Conservation (phyloP, 345 rosid genomes). For the Jatropha curcas region DNA sequence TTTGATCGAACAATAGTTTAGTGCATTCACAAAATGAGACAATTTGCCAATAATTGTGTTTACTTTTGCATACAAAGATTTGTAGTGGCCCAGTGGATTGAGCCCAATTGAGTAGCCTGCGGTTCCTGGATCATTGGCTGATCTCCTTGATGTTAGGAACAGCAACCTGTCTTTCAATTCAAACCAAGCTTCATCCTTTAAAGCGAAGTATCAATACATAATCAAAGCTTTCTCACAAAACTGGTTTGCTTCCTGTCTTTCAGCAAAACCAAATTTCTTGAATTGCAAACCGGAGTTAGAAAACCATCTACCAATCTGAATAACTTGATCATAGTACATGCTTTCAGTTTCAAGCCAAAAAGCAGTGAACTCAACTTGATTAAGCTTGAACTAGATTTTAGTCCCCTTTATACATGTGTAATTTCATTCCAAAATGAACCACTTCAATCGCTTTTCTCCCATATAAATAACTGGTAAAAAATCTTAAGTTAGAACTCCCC, state of each 20-base stretch:
- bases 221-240: slow-evolving; percentile 41
- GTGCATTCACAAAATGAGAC: too few relatives aligned
- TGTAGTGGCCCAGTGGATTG: not conserved
- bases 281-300: slow-evolving; percentile 9
- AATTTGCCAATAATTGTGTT: too few relatives aligned
- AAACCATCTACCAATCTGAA: not conserved
- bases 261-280: slow-evolving; percentile 14
- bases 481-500: slow-evolving; percentile 12
- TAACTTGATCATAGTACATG: not conserved
- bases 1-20: too few relatives aligned
- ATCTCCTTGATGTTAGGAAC: not conserved
- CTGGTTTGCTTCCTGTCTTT: not conserved
- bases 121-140: not conserved
- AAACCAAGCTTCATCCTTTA: slow-evolving; percentile 25
- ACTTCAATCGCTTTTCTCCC: not conserved
- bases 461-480: not conserved
- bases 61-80: not conserved
- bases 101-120: not conserved
- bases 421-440: not conserved
- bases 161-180: slow-evolving; percentile 14
- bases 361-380: not conserved
- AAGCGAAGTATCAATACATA: slow-evolving; percentile 19
- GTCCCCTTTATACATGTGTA: not conserved
- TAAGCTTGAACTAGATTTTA: not conserved
- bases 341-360: not conserved